phyloP scores from a whole-genome alignment of 73 alveolate genomes.

The Durusdinium trenchii region DNA sequence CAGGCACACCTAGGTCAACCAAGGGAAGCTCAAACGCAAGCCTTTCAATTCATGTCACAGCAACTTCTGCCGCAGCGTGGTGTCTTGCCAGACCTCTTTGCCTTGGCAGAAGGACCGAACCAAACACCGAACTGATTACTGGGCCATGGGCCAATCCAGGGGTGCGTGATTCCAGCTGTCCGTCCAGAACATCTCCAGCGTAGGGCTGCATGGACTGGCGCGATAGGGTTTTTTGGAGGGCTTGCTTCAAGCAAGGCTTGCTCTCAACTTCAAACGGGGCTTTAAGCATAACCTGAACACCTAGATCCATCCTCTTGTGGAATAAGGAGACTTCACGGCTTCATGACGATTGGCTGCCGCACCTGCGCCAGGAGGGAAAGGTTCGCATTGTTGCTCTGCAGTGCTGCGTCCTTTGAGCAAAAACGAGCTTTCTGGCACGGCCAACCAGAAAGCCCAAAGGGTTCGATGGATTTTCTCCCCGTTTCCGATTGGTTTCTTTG shows the following conservation, averaged over 20 bases:
- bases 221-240: background rate
- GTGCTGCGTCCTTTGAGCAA: slow-evolving; percentile 76
- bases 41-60: background rate
- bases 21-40: background rate
- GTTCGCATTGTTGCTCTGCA: slow-evolving; percentile 91
- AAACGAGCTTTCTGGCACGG: too few relatives aligned
- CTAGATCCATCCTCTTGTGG: background rate
- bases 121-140: background rate
- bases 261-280: background rate
- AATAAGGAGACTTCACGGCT: background rate
- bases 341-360: background rate
- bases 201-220: slow-evolving; percentile 83
- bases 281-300: background rate
- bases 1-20: slow-evolving; percentile 41
- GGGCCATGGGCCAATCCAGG: slow-evolving; percentile 64
- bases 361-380: slow-evolving; percentile 88
- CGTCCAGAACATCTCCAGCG: slow-evolving; percentile 84
- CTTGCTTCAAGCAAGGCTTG: background rate
- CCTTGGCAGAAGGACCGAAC: background rate
- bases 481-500: too few relatives aligned
- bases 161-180: slow-evolving; percentile 84
- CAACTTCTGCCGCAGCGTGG: background rate
- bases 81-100: background rate
- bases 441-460: too few relatives aligned
- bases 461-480: too few relatives aligned